A percentile compares a stretch with the other conserved stretches of the same genome.
These are phyloP conservation scores for Brassica hybrid DNA, from an alignment of 441 rosid genomes.

Conservation along the genomic window DNA sequence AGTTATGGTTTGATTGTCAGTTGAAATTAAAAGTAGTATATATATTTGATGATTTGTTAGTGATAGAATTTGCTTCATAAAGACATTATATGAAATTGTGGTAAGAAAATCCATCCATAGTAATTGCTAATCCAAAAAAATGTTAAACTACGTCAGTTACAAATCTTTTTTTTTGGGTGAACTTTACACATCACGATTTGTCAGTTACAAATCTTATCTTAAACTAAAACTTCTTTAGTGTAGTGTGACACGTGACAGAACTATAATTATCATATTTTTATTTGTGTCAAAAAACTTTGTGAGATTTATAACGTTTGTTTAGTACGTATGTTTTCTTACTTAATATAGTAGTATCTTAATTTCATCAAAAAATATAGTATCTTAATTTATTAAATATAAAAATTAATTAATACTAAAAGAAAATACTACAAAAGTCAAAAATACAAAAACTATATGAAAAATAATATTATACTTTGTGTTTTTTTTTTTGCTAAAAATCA, in stretches of 20 bases:
- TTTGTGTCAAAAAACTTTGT: slow-evolving; percentile 9
- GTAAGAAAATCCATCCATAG: slow-evolving; percentile 17
- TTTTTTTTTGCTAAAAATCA: too few relatives aligned
- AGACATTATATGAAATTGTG: slow-evolving; percentile 1
- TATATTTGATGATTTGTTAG: slow-evolving; percentile 1
- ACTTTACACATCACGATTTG: too few relatives aligned
- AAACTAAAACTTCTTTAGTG: neutral
- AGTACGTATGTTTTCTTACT: slow-evolving; percentile 7
- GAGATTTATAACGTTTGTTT: slow-evolving; percentile 7
- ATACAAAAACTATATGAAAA: neutral
- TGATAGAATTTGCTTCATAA: slow-evolving; percentile 13
- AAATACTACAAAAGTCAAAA: neutral
- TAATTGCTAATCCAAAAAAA: slow-evolving; percentile 3
- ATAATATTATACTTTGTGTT: neutral
- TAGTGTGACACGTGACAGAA: slow-evolving; percentile 7
- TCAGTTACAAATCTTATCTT: slow-evolving; percentile 24
- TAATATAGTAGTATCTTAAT: neutral
- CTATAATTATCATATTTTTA: neutral
- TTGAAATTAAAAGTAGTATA: neutral
- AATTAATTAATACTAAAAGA: neutral
- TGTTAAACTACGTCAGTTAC: neutral
- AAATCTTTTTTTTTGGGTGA: slow-evolving; percentile 7
- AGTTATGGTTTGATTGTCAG: neutral
- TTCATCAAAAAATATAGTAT: neutral
- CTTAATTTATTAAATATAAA: neutral